phyloP scores from a whole-genome alignment of 2,329 filamentous ascomycete genomes.

The Exophiala calicioides region DNA sequence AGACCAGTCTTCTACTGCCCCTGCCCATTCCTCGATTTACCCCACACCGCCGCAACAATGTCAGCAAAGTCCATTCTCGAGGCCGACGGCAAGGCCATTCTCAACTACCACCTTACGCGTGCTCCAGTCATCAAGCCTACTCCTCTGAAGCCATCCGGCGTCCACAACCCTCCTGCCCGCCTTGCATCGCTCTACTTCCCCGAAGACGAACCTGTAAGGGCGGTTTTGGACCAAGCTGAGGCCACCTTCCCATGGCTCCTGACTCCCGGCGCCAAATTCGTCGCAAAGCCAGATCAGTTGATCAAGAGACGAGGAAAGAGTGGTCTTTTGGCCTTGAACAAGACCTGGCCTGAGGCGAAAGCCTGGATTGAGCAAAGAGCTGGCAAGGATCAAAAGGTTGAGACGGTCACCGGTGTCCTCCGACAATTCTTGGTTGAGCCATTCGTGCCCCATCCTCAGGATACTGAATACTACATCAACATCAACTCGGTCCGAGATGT shows the following conservation, averaged over 20 bases:
- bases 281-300: slow-evolving; percentile 98
- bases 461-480: slow-evolving; percentile 99
- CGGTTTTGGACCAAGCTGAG: slow-evolving; percentile 92
- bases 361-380: slow-evolving; percentile 92
- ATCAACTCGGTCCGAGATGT: slow-evolving; percentile 99
- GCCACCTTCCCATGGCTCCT: slow-evolving; percentile 95
- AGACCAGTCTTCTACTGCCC: not conserved
- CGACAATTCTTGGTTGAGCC: slow-evolving; percentile 98
- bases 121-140: slow-evolving; percentile 97
- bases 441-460: slow-evolving; percentile 91
- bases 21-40: slow-evolving; percentile 13
- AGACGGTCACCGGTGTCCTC: slow-evolving; percentile 84
- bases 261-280: slow-evolving; percentile 79
- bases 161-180: slow-evolving; percentile 89
- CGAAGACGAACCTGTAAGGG: slow-evolving; percentile 78
- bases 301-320: slow-evolving; percentile 99
- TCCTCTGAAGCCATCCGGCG: slow-evolving; percentile 78
- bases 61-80: slow-evolving; percentile 97
- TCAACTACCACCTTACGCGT: slow-evolving; percentile 99
- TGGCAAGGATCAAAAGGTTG: slow-evolving; percentile 88
- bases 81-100: slow-evolving; percentile 99
- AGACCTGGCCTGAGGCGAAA: slow-evolving; percentile 91
- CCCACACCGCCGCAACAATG: slow-evolving; percentile 58
- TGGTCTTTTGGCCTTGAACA: slow-evolving; percentile 92
- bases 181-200: slow-evolving; percentile 92